phyloP scores from a whole-genome alignment of 768 basidiomycete species.

The Tulasnella sp. region DNA sequence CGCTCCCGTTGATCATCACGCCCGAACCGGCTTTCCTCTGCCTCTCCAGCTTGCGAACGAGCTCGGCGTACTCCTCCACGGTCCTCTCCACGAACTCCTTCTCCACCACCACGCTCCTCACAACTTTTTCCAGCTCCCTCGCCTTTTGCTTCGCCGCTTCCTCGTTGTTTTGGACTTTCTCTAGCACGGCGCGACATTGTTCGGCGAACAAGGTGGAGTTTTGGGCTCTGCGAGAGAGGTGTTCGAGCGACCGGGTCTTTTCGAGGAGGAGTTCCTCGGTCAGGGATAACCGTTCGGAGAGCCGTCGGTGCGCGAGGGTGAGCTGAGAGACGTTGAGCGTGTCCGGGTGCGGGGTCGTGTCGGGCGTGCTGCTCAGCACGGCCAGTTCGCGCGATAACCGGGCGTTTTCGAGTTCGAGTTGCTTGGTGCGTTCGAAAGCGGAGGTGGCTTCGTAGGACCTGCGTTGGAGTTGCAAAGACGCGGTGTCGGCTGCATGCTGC shows the following conservation, averaged over 20 bases:
- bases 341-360: constrained; percentile 31
- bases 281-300: constrained; percentile 54
- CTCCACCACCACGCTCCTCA: constrained; percentile 33
- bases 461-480: constrained; percentile 56
- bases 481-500: constrained; percentile 57
- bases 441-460: constrained; percentile 43
- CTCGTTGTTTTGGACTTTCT: constrained; percentile 43
- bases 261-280: constrained; percentile 45
- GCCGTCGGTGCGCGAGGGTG: constrained; percentile 52
- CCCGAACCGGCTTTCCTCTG: constrained; percentile 19
- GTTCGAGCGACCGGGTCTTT: constrained; percentile 38
- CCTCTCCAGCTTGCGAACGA: constrained; percentile 55
- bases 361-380: constrained; percentile 43
- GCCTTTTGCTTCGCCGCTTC: constrained; percentile 37
- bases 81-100: constrained; percentile 48
- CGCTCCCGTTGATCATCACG: constrained; percentile 16
- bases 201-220: neutral
- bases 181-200: neutral
- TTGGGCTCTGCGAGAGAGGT: constrained; percentile 17
- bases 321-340: constrained; percentile 39
- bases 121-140: neutral
- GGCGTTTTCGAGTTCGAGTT: constrained; percentile 50
- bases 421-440: constrained; percentile 28
- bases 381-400: constrained; percentile 44
- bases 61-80: constrained; percentile 61